Percentiles rank a stretch among this genome's conserved stretches.
Conservation (phyloP, 345 rosid genomes). For the Citrus inodora region DNA sequence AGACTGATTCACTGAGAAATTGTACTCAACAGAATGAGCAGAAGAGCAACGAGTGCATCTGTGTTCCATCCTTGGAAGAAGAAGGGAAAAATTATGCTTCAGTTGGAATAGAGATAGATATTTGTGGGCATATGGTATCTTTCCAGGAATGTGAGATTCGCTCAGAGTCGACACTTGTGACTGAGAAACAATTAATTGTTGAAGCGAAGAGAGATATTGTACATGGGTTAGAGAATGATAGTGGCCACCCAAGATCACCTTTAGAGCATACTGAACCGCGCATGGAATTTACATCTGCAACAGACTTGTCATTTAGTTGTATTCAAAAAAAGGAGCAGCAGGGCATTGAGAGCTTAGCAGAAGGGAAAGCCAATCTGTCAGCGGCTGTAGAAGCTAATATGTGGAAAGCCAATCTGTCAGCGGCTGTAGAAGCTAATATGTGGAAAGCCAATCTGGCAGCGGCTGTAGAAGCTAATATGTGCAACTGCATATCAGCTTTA, state of each 20-base stretch:
- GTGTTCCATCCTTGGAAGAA: conserved; percentile 5
- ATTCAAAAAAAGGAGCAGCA: background rate
- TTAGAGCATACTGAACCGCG: conserved; percentile 3
- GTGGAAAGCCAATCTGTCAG: conserved; percentile 19
- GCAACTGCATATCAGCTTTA: conserved; percentile 23
- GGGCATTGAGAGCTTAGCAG: conserved; percentile 6
- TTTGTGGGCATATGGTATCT: background rate
- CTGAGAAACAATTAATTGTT: background rate
- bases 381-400: conserved; percentile 22
- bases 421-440: conserved; percentile 22
- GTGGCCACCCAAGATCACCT: background rate
- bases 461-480: conserved; percentile 20
- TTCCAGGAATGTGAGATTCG: conserved; percentile 2
- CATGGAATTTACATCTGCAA: background rate
- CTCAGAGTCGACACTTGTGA: background rate
- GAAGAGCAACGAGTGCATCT: conserved; percentile 4
- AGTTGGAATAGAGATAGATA: background rate
- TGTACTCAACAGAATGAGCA: conserved; percentile 5
- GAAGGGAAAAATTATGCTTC: conserved; percentile 10
- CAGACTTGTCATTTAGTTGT: background rate
- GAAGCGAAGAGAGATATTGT: conserved; percentile 9
- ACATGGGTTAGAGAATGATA: conserved; percentile 1
- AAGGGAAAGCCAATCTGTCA: conserved; percentile 20
- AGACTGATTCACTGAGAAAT: conserved; percentile 9
- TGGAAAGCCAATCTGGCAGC: conserved; percentile 20